Evolutionary conservation across 805 yeast genomes (phyloP), one percentile per base, ranked within the genome.

Genomic region (Ogataea saltuana): DNA sequence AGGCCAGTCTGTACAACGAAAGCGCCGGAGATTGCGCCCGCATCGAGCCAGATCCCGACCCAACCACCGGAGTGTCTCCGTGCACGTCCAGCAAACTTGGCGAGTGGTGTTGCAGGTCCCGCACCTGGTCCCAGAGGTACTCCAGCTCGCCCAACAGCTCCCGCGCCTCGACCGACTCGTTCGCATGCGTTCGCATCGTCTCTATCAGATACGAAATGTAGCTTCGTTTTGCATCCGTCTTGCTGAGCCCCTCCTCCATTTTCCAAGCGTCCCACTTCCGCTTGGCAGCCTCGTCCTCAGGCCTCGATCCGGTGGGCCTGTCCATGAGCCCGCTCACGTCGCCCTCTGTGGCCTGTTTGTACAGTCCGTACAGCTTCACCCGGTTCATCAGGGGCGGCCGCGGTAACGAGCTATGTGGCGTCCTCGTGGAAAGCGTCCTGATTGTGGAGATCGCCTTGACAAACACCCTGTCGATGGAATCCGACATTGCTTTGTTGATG

Each of bases 271-370:
- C 90, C 84, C 89, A 85, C 60, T 88, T 87, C 53, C 80, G 74
- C 56, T 77, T 76, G 8, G 83, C 84, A 3, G 81, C 82, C 50
- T 75, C 83, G 54, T 80, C 87, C 50, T 81, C 88, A 7, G 76
- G 69, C 1, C 76, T 63, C 31, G 60, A 63, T 4, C 89, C 90
- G 1, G 64, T 62, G 0, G 91, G 91, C 35, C 88, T 67, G 2
- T 75, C 74, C 79, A 85, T 75, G 31, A 83, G 70, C 2, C 83
- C 83, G 36, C 74, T 76, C 7, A 85, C 88, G 60, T 88, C 80
- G 6, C 96, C 96, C 63, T 86, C 91, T 4, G 95, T 88, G 2
- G 95, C 90, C 59, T 88, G 96, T 56, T 88, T 88, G 65, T 87
- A 88, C 39, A 88, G 71, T 0, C 95, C 96, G 60, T 88, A 88